Conservation (phyloP, 768 basidiomycete species). For the Psilocybe tampanensis region DNA sequence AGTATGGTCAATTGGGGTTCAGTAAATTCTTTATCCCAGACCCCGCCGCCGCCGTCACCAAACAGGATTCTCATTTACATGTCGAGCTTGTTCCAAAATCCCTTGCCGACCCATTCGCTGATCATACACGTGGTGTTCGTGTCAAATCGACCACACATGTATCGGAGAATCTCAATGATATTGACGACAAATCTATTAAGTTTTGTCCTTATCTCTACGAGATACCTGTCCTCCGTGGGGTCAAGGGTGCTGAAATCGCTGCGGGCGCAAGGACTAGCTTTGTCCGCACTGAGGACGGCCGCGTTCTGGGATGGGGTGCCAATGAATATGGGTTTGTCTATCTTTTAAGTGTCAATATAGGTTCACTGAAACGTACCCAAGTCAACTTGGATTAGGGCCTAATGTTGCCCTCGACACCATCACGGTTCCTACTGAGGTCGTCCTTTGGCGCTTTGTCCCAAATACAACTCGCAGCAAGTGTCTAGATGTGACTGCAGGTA, state of each 20-base stretch:
- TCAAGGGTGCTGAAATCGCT: slow-evolving; percentile 68
- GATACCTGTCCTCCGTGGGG: slow-evolving; percentile 68
- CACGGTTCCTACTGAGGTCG: slow-evolving; percentile 82
- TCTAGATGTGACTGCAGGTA: slow-evolving; percentile 65
- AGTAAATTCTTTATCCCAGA: slow-evolving; percentile 58
- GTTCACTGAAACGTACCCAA: slow-evolving; percentile 35
- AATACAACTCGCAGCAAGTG: slow-evolving; percentile 59
- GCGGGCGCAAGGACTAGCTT: slow-evolving; percentile 78
- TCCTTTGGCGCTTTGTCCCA: slow-evolving; percentile 63
- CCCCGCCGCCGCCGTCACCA: slow-evolving; percentile 26
- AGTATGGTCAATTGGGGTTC: slow-evolving; percentile 82
- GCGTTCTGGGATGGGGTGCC: slow-evolving; percentile 87
- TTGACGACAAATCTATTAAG: slow-evolving; percentile 48
- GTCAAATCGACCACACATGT: slow-evolving; percentile 26
- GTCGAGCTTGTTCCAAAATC: slow-evolving; percentile 63
- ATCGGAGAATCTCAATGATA: slow-evolving; percentile 31
- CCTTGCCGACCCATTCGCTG: slow-evolving; percentile 50
- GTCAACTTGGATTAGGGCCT: slow-evolving; percentile 79
- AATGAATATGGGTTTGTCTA: slow-evolving; percentile 76
- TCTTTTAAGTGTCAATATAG: neutral
- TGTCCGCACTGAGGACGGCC: slow-evolving; percentile 63
- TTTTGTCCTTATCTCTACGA: slow-evolving; percentile 77
- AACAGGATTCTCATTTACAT: slow-evolving; percentile 35
- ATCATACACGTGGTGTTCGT: slow-evolving; percentile 44
- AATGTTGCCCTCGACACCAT: slow-evolving; percentile 66